Conservation (phyloP, 768 basidiomycete species). For the Mycena olivaceomarginata region DNA sequence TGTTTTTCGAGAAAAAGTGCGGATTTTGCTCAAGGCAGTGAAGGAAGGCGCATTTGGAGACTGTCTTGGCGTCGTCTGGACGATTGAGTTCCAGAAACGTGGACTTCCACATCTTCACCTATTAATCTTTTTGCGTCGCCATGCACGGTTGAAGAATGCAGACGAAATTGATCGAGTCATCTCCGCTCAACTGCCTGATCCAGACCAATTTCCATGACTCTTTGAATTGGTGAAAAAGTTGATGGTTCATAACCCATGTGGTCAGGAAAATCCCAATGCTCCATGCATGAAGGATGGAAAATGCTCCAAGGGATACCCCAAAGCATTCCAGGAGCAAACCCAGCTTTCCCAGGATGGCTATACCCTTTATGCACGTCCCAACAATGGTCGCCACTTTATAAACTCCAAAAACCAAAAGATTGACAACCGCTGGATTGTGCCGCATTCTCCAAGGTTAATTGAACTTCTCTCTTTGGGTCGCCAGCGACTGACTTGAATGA, state of each 20-base stretch:
- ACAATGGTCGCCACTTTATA: constrained; percentile 35
- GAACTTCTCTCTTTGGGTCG: not conserved
- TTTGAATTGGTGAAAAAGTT: constrained; percentile 47
- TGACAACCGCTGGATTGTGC: constrained; percentile 58
- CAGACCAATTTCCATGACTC: constrained; percentile 47
- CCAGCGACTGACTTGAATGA: too few species aligned
- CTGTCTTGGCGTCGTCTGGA: constrained; percentile 51
- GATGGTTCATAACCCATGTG: constrained; percentile 67
- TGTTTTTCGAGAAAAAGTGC: constrained; percentile 45
- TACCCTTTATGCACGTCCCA: constrained; percentile 55
- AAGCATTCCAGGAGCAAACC: constrained; percentile 54
- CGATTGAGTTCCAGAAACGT: constrained; percentile 68
- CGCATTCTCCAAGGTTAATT: constrained; percentile 57
- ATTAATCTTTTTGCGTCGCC: constrained; percentile 55
- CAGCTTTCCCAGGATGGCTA: constrained; percentile 58
- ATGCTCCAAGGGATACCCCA: constrained; percentile 62
- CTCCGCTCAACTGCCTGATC: constrained; percentile 61
- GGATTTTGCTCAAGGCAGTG: too few species aligned
- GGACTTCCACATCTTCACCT: constrained; percentile 68
- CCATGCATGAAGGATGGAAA: too few species aligned
- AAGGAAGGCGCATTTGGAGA: constrained; percentile 14
- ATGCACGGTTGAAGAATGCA: constrained; percentile 34
- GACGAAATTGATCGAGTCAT: constrained; percentile 57
- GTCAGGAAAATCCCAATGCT: constrained; percentile 44
- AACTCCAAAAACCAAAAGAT: constrained; percentile 14